Evolutionary conservation across 2,329 filamentous ascomycete species (phyloP), one percentile per base, ranked within the genome.

Genomic region (Podosphaera leucotricha): DNA sequence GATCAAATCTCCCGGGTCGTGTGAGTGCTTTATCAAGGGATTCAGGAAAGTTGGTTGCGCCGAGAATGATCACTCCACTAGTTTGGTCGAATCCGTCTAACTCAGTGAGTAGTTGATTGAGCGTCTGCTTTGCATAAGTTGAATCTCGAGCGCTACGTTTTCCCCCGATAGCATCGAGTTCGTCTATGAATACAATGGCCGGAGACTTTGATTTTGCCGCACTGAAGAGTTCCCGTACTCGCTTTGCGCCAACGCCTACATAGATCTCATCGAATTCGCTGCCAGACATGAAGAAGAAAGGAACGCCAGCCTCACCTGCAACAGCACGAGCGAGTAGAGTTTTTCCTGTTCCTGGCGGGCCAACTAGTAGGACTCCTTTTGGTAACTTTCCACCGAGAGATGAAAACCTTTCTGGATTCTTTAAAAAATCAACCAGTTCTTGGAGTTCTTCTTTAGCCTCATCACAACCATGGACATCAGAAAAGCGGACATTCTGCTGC

Each of bases 261-360:
- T 94, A 98, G 43, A 98, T 80, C 62, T 98, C 90, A 57, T 98
- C 90, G 58, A 98, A 98, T 60, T 98, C 90, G 46, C 84, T 92
- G 43, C 90, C 90, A 57, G 90, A 98, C 87, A 98, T 95, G 70
- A 94, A 98, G 70, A 95, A 98, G 70, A 98, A 98, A 1, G 90
- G 90, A 16, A 98, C 90, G 45, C 87, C 90, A 44, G 90, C 86
- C 65, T 98, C 90, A 43, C 90, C 90, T 41, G 90, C 90, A 48
- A 98, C 90, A 45, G 90, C 92, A 55, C 90, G 79, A 49, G 90
- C 90, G 48, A 98, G 72, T 36, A 98, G 72, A 11, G 90, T 98
- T 65, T 98, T 98, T 64, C 90, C 90, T 48, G 90, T 98, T 65
- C 90, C 90, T 43, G 90, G 90, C 57, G 90, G 90, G 0, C 90